Conservation (phyloP, 352 stramenopile genomes). For the Phytopythium oedochilum region DNA sequence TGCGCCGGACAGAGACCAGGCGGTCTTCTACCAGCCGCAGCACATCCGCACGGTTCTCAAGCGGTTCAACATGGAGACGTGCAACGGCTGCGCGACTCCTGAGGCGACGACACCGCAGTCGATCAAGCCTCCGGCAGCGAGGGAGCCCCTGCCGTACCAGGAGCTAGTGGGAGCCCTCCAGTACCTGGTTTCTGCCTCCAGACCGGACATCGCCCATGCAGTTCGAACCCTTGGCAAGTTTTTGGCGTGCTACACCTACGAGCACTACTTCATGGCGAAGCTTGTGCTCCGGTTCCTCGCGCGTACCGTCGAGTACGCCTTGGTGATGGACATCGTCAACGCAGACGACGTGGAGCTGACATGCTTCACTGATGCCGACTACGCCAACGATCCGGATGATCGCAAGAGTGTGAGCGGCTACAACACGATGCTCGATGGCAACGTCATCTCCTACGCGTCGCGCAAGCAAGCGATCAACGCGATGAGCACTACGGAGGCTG, state of each 20-base stretch:
- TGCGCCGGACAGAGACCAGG: no score
- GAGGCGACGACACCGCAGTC: no score
- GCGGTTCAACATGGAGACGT: no score
- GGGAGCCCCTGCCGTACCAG: slow-evolving; percentile 3
- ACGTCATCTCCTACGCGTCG: slow-evolving; percentile 16
- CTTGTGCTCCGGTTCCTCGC: slow-evolving; percentile 4
- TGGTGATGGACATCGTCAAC: slow-evolving; percentile 9
- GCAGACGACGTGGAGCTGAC: neutral
- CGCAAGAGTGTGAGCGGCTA: slow-evolving; percentile 20
- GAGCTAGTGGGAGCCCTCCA: slow-evolving; percentile 9
- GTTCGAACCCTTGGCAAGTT: slow-evolving; percentile 5
- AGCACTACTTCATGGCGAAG: slow-evolving; percentile 1
- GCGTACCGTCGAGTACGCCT: slow-evolving; percentile 2
- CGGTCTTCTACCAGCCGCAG: no score
- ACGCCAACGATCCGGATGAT: slow-evolving; percentile 16
- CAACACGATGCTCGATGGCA: slow-evolving; percentile 13
- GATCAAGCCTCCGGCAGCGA: no score
- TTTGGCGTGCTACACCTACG: neutral
- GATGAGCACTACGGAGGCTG: slow-evolving; percentile 18
- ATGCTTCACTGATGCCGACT: slow-evolving; percentile 17
- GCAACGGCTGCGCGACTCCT: no score
- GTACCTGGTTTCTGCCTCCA: slow-evolving; percentile 5
- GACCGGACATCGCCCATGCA: slow-evolving; percentile 11
- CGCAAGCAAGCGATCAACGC: slow-evolving; percentile 23
- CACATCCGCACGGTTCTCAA: no score